Conservation (phyloP, 306 rosid genomes). For the Erythrophleum fordii region DNA sequence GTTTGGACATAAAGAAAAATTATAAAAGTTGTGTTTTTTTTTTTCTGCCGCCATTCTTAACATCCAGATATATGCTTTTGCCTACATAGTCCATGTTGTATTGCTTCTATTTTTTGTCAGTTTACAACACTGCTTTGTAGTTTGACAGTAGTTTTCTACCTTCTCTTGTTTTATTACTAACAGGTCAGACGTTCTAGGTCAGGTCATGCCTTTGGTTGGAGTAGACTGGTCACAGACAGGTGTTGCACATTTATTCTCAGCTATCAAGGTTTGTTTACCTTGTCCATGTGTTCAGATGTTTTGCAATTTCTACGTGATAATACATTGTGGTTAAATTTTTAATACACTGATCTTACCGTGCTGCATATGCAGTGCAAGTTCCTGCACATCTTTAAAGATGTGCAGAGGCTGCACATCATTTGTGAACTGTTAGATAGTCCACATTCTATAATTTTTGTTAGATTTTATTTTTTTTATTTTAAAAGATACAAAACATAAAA, state of each 20-base stretch:
- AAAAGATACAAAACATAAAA: no score
- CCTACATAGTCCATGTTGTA: background rate
- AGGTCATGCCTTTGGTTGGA: constrained; percentile 99
- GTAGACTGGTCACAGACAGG: constrained; percentile 99
- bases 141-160: constrained; percentile 29
- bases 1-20: background rate
- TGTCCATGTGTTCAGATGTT: constrained; percentile 34
- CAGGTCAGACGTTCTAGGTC: constrained; percentile 99
- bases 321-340: constrained; percentile 33
- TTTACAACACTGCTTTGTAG: constrained; percentile 1
- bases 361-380: no score
- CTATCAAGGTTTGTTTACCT: constrained; percentile 78
- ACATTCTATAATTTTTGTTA: no score
- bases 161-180: constrained; percentile 33
- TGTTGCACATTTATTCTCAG: constrained; percentile 92
- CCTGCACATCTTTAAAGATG: no score
- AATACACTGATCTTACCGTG: constrained; percentile 22
- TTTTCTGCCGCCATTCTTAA: background rate
- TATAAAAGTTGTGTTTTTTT: background rate
- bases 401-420: no score
- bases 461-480: no score
- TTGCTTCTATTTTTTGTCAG: constrained; percentile 17
- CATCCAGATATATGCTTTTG: constrained; percentile 12
- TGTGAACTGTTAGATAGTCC: no score
- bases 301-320: constrained; percentile 25